Percentiles rank a stretch among this genome's conserved stretches.
Evolutionary conservation across 371 early-diverging fungal species (phyloP).

Genomic region (Fennellomyces sp.): DNA sequence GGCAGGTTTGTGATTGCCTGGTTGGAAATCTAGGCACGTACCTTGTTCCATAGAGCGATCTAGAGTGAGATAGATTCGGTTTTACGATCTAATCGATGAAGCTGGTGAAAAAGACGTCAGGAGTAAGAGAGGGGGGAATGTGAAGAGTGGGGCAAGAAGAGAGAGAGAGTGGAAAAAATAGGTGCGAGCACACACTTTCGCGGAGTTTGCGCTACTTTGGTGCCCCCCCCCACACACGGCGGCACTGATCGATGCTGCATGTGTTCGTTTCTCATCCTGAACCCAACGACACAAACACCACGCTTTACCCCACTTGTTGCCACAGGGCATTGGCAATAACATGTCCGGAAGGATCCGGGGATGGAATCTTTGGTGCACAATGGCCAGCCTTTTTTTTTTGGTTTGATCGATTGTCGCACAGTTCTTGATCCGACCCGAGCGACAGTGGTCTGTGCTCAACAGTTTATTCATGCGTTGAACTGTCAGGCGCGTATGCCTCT

Average conservation of each 20-base stretch:
- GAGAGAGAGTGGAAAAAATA: background rate
- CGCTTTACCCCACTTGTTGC: too few relatives aligned
- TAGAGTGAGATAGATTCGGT: background rate
- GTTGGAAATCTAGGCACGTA: background rate
- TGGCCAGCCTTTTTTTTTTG: background rate
- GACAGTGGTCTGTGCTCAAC: background rate
- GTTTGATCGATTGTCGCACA: background rate
- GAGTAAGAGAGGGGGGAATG: background rate
- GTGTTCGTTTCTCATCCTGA: too few relatives aligned
- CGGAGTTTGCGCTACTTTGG: too few relatives aligned
- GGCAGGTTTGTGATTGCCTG: background rate
- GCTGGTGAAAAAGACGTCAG: background rate
- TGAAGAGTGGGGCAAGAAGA: background rate
- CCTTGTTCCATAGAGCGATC: conserved; percentile 12
- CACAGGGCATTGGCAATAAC: too few relatives aligned
- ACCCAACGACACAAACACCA: too few relatives aligned
- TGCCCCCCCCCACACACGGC: too few relatives aligned
- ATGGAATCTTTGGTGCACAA: background rate
- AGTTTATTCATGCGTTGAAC: background rate
- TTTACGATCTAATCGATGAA: background rate
- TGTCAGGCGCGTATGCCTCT: background rate
- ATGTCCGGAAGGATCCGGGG: background rate
- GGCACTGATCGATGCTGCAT: too few relatives aligned
- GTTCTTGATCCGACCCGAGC: background rate
- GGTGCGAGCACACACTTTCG: too few relatives aligned